A percentile compares a stretch with the other conserved stretches of the same genome.
phyloP scores from a whole-genome alignment of 2,329 filamentous ascomycete species.

The Biscogniauxia marginata region DNA sequence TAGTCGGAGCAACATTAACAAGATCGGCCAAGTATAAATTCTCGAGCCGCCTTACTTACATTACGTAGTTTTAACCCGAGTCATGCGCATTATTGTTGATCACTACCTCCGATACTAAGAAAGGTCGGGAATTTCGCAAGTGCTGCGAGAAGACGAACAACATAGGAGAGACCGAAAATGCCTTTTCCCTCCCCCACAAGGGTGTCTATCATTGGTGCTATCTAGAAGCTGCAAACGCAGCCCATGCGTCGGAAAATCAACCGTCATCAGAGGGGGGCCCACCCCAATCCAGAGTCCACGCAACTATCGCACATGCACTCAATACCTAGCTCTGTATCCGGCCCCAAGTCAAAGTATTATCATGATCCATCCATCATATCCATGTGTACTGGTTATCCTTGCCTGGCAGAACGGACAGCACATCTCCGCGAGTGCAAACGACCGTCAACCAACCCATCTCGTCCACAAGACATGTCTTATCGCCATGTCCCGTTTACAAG shows the following conservation, averaged over 20 bases:
- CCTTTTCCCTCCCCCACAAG: constrained; percentile 27
- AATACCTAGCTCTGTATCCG: constrained; percentile 23
- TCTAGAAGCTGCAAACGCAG: constrained; percentile 34
- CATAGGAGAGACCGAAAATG: constrained; percentile 16
- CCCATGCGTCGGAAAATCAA: constrained; percentile 30
- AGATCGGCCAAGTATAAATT: neutral
- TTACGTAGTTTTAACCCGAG: neutral
- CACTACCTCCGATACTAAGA: neutral
- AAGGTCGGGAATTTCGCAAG: neutral
- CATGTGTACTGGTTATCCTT: constrained; percentile 16
- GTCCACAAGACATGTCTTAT: constrained; percentile 13
- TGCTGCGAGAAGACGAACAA: constrained; percentile 3
- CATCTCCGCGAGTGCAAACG: constrained; percentile 8
- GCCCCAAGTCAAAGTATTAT: constrained; percentile 27
- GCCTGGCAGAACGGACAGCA: constrained; percentile 8
- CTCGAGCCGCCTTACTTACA: neutral
- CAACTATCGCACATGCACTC: constrained; percentile 22
- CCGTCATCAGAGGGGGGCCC: constrained; percentile 20
- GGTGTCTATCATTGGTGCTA: constrained; percentile 35
- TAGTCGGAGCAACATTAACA: too few species aligned
- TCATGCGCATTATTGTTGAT: neutral
- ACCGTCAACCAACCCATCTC: constrained; percentile 9
- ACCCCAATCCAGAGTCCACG: constrained; percentile 25
- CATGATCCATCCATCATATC: constrained; percentile 24
- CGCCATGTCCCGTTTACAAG: constrained; percentile 44